These are phyloP conservation scores for Trapa bicornis DNA, from an alignment of 345 rosid genomes.

Conservation along the genomic window DNA sequence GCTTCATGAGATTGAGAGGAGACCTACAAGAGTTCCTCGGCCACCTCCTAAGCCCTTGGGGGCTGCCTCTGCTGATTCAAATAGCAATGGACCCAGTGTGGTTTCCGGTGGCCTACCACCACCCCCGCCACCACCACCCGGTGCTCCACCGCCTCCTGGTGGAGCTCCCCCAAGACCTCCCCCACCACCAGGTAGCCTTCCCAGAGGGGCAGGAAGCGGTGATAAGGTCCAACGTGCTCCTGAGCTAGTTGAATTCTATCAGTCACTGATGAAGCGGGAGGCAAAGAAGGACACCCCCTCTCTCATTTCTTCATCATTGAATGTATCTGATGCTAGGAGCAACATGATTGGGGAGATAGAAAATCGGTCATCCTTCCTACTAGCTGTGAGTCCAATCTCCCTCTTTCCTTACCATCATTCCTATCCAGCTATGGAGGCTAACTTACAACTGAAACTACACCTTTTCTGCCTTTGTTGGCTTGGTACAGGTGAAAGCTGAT, in stretches of 20 bases:
- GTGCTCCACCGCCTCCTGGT: slow-evolving; percentile 29
- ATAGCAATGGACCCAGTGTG: slow-evolving; percentile 19
- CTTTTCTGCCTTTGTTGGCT: neutral
- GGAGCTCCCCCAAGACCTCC: slow-evolving; percentile 72
- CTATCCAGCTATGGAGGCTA: neutral
- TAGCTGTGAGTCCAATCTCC: slow-evolving; percentile 50
- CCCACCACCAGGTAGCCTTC: slow-evolving; percentile 80
- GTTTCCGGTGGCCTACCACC: slow-evolving; percentile 50
- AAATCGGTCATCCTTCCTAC: slow-evolving; percentile 85
- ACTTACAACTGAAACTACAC: neutral
- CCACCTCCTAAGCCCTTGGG: slow-evolving; percentile 74
- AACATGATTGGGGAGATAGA: slow-evolving; percentile 95
- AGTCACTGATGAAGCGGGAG: slow-evolving; percentile 90
- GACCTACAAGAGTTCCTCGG: slow-evolving; percentile 69
- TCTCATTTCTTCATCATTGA: slow-evolving; percentile 55
- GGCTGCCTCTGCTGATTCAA: slow-evolving; percentile 22
- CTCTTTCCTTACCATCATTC: slow-evolving; percentile 5
- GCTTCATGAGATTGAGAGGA: slow-evolving; percentile 64
- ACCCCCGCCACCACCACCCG: slow-evolving; percentile 41
- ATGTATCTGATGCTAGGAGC: slow-evolving; percentile 66
- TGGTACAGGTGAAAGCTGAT: slow-evolving; percentile 83
- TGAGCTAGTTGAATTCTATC: slow-evolving; percentile 91
- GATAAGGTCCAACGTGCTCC: slow-evolving; percentile 90
- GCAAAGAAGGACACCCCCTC: slow-evolving; percentile 72
- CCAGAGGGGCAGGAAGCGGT: slow-evolving; percentile 59